Evolutionary conservation across 1,139 yeast species (phyloP), one percentile per base, ranked within the genome.

Genomic region (Lodderomyces oxycetoniae): DNA sequence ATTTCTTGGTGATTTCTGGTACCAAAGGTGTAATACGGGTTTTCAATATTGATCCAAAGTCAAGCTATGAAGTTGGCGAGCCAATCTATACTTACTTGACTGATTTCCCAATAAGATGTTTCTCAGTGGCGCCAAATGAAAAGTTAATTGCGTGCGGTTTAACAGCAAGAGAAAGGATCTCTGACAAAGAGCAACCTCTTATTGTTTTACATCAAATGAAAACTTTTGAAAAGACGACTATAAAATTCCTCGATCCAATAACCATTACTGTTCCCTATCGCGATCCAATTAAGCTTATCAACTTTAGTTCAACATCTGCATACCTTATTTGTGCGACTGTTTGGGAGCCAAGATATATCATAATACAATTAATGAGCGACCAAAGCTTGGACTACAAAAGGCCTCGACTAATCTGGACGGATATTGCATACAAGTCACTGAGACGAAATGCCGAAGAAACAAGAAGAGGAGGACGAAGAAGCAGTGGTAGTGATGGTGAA

Each of bases 311-410:
- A 2, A 78, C 81, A 36, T 84, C 89, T 1, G 61, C 75, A 2
- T 83, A 82, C 46, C 49, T 89, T 19, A 65, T 88, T 2, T 87
- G 95, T 47, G 79, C 91, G n/a, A 88, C 96, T 0, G 80, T 82
- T 2, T 65, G 86, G 57, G 95, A 87, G 51, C 74, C 89, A 5
- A 58, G 96, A 31, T 85, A 86, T 51, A 63, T 89, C 50, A 77
- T 84, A 3, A 82, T 89, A 12, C 74, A 82, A 35, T 65, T 89
- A n/a, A 45, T 46, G 5, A 24, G 26, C n/a, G 61, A 55, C 12
- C 16, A 16, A 5, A 41, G 52, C 4, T 55, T 52, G n/a, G 58
- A 62, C 43, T 63, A 58, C 41, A 46, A 60, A 11, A 61, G 77
- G 43, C 96, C 96, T 1, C 69, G 93, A 26, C 61, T 89, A 30